Evolutionary conservation across 257 asterid species (phyloP), one percentile per base, ranked within the genome.

Genomic region (Solanum neorickii): DNA sequence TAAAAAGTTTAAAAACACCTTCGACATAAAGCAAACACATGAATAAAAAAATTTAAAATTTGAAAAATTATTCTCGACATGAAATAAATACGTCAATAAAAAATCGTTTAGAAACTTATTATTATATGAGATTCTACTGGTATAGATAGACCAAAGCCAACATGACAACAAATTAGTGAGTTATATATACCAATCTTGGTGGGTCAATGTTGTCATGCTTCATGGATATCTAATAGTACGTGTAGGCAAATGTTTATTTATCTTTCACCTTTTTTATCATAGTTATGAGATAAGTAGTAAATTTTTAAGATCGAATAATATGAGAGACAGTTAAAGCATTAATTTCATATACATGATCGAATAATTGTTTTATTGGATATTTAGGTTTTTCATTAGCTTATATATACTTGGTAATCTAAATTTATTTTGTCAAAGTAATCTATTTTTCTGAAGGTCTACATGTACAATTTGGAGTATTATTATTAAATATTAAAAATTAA

Each of bases 71-170:
- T 13, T 21, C 15, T 62, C 7, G 1, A 62, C 15, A 23, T 62
- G 3, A 62, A 60, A 21, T 6, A 60, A 1, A 21, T 21, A 60
- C 2, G 3, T 62, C 69, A n/a, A 62, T 4, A 60, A 52, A 52
- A 10, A 60, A 6, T 0, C 5, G 7, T 0, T 0, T 23, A 23
- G 15, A 2, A 3, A 10, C 31, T 62, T 23, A 23, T 60, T 60
- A 60, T 0, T 60, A 60, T 23, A 33, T 60, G 29, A 60, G 69
- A 60, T n/a, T 77, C 14, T 44, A 2, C 6, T 7, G 4, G 62
- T 70, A 44, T 62, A n/a, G 13, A 21, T 42, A 44, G 33, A 56
- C 14, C 83, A 77, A 13, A 76, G 15, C 39, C n/a, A 42, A 42
- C 39, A 76, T n/a, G 21, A 76, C 83, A 39, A 74, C 31, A 39